Percentiles rank a stretch among this genome's conserved stretches.
These are phyloP conservation scores for Ceratorhiza oryzae-sativae DNA, from an alignment of 1,284 basidiomycete genomes.

Conservation along the genomic window DNA sequence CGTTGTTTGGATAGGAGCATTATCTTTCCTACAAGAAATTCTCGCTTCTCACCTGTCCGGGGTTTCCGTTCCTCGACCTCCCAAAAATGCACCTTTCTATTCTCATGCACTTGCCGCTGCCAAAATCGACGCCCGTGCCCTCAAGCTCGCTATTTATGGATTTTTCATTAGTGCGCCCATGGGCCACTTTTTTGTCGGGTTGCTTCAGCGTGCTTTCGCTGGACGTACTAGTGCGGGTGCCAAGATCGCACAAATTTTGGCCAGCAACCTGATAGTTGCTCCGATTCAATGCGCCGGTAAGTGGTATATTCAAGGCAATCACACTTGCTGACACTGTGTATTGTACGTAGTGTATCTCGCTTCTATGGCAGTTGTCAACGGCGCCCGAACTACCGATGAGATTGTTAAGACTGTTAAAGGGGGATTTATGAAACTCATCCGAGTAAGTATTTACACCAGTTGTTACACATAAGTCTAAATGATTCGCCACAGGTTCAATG, in stretches of 20 bases:
- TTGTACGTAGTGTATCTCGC: constrained; percentile 61
- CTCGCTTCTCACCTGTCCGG: constrained; percentile 75
- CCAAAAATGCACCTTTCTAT: constrained; percentile 63
- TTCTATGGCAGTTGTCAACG: constrained; percentile 86
- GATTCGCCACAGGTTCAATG: constrained; percentile 63
- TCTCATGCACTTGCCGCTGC: constrained; percentile 61
- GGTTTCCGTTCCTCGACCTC: constrained; percentile 58
- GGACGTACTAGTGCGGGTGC: constrained; percentile 74
- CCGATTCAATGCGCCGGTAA: constrained; percentile 76
- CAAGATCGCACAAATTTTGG: constrained; percentile 76
- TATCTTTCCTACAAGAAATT: constrained; percentile 83
- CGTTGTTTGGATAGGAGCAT: constrained; percentile 55
- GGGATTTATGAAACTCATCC: constrained; percentile 78
- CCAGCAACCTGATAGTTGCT: constrained; percentile 78
- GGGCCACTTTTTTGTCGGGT: constrained; percentile 73
- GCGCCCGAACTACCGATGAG: constrained; percentile 71
- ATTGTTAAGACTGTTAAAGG: constrained; percentile 73
- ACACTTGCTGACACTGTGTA: background rate
- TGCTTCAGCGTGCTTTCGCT: constrained; percentile 76
- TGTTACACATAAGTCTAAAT: constrained; percentile 41
- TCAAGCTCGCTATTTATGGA: constrained; percentile 87
- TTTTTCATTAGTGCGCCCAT: constrained; percentile 86
- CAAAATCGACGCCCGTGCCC: constrained; percentile 67
- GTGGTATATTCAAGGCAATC: background rate
- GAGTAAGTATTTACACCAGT: constrained; percentile 56